Conservation (phyloP, 768 basidiomycete species). For the Galerina sulciceps region DNA sequence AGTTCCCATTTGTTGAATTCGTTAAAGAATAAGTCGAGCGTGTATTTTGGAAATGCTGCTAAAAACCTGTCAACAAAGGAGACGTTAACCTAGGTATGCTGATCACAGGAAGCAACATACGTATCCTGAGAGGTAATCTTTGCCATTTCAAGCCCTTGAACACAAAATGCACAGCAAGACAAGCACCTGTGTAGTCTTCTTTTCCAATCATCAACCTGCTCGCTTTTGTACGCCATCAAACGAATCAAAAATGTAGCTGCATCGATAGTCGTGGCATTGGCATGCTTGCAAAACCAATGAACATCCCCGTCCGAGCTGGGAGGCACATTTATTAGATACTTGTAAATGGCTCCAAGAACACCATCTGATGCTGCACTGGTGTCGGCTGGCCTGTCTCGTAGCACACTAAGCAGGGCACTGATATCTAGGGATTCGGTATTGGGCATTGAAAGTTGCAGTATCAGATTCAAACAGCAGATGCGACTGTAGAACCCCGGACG, state of each 20-base stretch:
- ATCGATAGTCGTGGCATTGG: conserved; percentile 56
- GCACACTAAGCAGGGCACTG: conserved; percentile 50
- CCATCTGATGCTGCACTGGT: conserved; percentile 51
- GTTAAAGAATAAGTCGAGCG: conserved; percentile 60
- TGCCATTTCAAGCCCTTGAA: conserved; percentile 63
- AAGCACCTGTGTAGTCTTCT: conserved; percentile 57
- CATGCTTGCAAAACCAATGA: conserved; percentile 86
- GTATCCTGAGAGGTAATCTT: conserved; percentile 69
- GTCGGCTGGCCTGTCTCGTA: conserved; percentile 64
- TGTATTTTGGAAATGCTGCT: conserved; percentile 58
- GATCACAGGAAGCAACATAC: conserved; percentile 53
- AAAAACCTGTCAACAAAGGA: conserved; percentile 62
- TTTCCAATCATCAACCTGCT: conserved; percentile 68
- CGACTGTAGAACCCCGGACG: background rate
- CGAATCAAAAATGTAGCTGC: conserved; percentile 84
- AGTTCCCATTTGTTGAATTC: conserved; percentile 74
- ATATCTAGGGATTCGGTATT: conserved; percentile 33
- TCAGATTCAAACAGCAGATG: background rate
- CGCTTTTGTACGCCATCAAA: conserved; percentile 75
- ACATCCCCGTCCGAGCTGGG: conserved; percentile 40
- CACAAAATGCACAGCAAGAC: conserved; percentile 69
- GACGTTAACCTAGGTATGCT: background rate
- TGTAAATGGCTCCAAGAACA: conserved; percentile 53
- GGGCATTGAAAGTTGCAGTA: conserved; percentile 8
- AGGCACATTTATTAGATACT: conserved; percentile 54